Base-by-base conservation (phyloP, 139 green algal genomes). In the Mesotaenium endlicherianum region DNA sequence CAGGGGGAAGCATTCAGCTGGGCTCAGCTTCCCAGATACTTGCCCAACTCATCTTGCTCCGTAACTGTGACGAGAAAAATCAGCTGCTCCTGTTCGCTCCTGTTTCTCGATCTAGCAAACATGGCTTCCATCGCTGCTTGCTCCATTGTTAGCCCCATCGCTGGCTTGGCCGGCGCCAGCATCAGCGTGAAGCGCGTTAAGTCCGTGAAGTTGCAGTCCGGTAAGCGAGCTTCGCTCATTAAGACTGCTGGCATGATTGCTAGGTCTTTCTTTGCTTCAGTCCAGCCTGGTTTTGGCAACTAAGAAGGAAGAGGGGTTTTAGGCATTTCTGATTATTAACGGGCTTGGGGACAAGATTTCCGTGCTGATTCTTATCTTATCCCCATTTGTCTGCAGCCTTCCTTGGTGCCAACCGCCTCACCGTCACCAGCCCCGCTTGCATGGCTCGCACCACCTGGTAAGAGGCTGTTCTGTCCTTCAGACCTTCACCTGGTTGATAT, bases 121-220 rank as follows among this genome's bases (percentile, higher is more conserved):
- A 80, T 80, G 71, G 71, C 71, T 40, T 80, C 17, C 71, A 39
- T 47, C 17, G 71, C 71, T 69, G 71, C 41, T 36, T 80, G 71
- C 71, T 80, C 71, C 71, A 17, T 80, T 40, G 39, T 39, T 47
- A 39, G 38, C 34, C 71, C 71, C 14, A 39, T 26, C 6, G 38
- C 41, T 68, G 71, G 71, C 39, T 53, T 80, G 8, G 39, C 71
- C 20, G 71, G 71, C 50, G 50, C 71, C 41, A 14, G 38, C 41
- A 17, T 80, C 26, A 64, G 68, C 34, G 30, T 60, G 11, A 31
- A 60, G 38, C 31, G 20, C 2, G 41, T 76, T 76, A 0, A 11
- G 26, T 64, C 50, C 26, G 50, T 20, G 50, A 64, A 26, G 50
- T n/a, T n/a, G n/a, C n/a, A n/a, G n/a, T n/a, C n/a, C n/a, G n/a